Base-by-base conservation (phyloP, 2,329 filamentous ascomycete genomes). In the Ophiocordyceps camponoti-rufipedis region DNA sequence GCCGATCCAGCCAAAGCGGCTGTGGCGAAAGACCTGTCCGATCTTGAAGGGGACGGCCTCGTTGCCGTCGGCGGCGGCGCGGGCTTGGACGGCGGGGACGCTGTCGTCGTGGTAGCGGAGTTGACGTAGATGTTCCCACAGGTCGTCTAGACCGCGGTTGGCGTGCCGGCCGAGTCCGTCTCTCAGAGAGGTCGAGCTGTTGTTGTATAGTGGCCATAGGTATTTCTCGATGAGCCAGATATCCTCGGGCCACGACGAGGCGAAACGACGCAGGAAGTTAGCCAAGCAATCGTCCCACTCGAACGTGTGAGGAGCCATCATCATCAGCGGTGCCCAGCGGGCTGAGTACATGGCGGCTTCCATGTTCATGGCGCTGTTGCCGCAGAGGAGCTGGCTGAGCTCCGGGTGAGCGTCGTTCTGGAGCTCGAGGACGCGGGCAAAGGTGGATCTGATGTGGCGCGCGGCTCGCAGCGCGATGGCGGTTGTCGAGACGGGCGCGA, bases 11-110 rank as follows among this genome's bases (percentile, higher is more conserved):
- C 72, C 67, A 58, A 91, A 94, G 42, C 87, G 74, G 49, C 71
- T 77, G 62, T 98, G 91, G 43, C 72, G 73, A 58, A 96, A 94
- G 7, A 94, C 72, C 54, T 93, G 82, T 1, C 91, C 91, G 43
- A 94, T 74, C 44, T 70, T 75, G 59, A 77, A 89, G 1, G 58
- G 53, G 29, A 60, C 54, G 5, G 52, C 50, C 31, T 55, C 49
- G 9, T 50, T 51, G 5, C 46, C 49, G 45, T 43, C 33, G 45
- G 45, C n/a, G 55, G 52, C 42, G 55, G 59, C 60, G 23, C 50
- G 59, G 53, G 53, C 16, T 4, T 39, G 60, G 50, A 54, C 55
- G 28, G 53, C 52, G 38, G 71, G 64, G 48, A 57, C 52, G 19
- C 66, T 50, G 18, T 58, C 57, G 54, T 75, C 72, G 13, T 67